Percentiles rank a stretch among this genome's conserved stretches.
phyloP scores from a whole-genome alignment of 2,329 filamentous ascomycete genomes.

The Ceratocystis ficicola region DNA sequence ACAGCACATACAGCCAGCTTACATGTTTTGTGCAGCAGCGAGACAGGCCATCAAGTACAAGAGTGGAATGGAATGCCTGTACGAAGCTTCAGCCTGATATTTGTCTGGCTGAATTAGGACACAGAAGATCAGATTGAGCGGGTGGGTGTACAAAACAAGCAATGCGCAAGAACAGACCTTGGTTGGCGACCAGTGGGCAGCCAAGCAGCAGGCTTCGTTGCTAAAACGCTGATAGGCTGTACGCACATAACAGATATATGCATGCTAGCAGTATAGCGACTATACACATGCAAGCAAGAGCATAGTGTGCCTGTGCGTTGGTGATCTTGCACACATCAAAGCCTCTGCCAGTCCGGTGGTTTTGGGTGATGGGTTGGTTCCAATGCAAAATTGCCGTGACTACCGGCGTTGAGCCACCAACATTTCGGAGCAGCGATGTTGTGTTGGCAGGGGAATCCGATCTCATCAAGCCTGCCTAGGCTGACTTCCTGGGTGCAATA shows the following conservation, averaged over 20 bases:
- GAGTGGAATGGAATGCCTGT: not conserved
- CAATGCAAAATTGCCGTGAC: no score
- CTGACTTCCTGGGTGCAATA: not conserved
- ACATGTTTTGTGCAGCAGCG: not conserved
- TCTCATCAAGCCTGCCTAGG: not conserved
- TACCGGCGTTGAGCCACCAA: not conserved
- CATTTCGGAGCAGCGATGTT: not conserved
- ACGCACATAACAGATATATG: not conserved
- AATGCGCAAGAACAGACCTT: not conserved
- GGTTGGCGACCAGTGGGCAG: not conserved
- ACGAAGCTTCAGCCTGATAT: not conserved
- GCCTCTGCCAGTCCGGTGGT: no score
- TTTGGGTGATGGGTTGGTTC: no score
- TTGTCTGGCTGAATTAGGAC: not conserved
- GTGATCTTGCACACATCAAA: not conserved
- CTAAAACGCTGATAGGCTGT: not conserved
- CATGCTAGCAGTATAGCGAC: not conserved
- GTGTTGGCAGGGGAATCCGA: not conserved
- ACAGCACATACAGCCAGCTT: conserved; percentile 9
- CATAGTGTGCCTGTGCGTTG: not conserved
- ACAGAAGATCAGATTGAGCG: not conserved
- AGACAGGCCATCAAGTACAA: not conserved
- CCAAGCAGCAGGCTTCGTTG: not conserved
- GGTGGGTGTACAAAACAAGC: not conserved
- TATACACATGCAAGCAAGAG: not conserved